Base-by-base conservation (phyloP, 208 protist species). In the Vickermania spadyakhi region DNA sequence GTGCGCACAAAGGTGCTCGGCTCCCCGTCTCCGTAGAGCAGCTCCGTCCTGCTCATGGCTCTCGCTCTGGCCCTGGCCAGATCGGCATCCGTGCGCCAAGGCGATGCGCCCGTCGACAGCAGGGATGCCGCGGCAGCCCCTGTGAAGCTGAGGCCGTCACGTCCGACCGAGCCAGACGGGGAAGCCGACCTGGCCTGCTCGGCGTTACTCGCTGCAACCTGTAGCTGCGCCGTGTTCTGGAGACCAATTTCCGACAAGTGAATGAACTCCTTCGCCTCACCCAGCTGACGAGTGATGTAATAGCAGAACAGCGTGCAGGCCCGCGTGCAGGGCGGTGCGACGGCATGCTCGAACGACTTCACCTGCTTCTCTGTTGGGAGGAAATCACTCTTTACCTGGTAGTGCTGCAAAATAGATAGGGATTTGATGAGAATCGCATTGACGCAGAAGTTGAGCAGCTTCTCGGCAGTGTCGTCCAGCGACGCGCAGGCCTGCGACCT, bases 271-370 rank as follows among this genome's bases (percentile, higher is more conserved):
- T 84, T 83, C 22, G 76, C 71, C 68, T 85, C 78, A 27, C 84
- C 77, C 56, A 91, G 79, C 70, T 94, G 84, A 1, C 79, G 75
- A 30, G 81, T 89, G 28, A 94, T 60, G 63, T 94, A 94, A 52
- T 91, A 80, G 67, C 87, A 94, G 59, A 94, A 94, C 18, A 94
- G 72, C 2, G 81, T 88, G 67, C 87, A 94, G 18, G 87, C 87
- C 1, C 84, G 75, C n/a, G 87, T 90, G 67, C 84, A 94, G 1
- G 82, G 79, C 57, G 79, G 87, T 18, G 82, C 84, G 2, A 89
- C 63, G 45, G 74, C 58, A 23, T 7, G 5, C 5, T 23, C 25
- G 36, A 7, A 86, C 14, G 64, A 52, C 26, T 76, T 72, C 28
- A 13, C 27, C 31, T n/a, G 25, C 28, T 62, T 52, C 31, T 81